Base-by-base conservation (phyloP, 2,329 filamentous ascomycete genomes). In the Xylariaceae sp. region DNA sequence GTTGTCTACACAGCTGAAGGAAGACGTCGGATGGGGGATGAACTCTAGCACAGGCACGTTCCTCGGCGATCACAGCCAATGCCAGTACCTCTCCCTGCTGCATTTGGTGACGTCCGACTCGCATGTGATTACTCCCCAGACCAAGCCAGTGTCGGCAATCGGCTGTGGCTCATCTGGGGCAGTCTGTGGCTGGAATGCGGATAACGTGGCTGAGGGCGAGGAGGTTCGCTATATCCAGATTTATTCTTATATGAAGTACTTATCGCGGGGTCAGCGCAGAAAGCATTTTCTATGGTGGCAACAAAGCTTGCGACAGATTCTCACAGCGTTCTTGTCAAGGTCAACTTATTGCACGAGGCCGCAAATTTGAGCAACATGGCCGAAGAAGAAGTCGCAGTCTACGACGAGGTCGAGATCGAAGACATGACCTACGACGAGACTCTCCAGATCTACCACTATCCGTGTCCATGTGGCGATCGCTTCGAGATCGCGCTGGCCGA, bases 321-420 rank as follows among this genome's bases (percentile, higher is more conserved):
- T n/a, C n/a, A n/a, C n/a, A n/a, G n/a, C n/a, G 26, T 29, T 29
- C 26, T 29, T 29, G 9, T 29, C 26, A 9, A 9, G n/a, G 26
- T 29, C n/a, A 9, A 9, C 7, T n/a, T 17, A 32, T 32, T 15
- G 34, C 19, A 17, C 19, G 19, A 16, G 12, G 22, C 22, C 22
- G 22, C 11, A 11, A 26, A 11, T 33, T 41, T n/a, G n/a, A 68
- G 36, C 33, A 52, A 83, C 79, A 73, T 80, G 28, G 81, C 83
- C 61, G 74, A 79, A 39, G 69, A 71, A 36, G 63, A 69, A 26
- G 66, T 85, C 43, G 81, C 85, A 53, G 87, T 95, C 63, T 97
- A 96, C 73, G 91, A 97, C 61, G 91, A 96, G 67, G 91, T 97
- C 66, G 91, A 97, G 65, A 96, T 97, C 71, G 91, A 97, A 66